Percentiles rank a stretch among this genome's conserved stretches.
These are phyloP conservation scores for Schizothecium vesticola DNA, from an alignment of 495 filamentous ascomycete species.

Conservation along the genomic window DNA sequence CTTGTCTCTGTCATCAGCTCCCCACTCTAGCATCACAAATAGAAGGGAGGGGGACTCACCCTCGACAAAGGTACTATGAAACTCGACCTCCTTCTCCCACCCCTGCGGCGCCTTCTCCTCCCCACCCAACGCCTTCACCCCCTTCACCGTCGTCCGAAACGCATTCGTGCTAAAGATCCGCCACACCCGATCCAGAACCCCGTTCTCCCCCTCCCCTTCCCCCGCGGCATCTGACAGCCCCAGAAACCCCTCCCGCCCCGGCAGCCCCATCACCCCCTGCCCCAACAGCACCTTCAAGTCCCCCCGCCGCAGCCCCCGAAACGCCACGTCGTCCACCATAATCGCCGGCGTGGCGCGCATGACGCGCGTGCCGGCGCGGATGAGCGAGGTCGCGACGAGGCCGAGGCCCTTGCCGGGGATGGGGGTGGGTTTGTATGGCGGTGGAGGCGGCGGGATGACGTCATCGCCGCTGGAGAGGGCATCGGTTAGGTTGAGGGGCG, in stretches of 20 bases:
- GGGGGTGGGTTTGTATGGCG: conserved; percentile 19
- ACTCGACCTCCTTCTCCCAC: conserved; percentile 20
- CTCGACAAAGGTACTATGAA: conserved; percentile 29
- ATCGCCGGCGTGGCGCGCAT: conserved; percentile 28
- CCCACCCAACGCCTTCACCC: not conserved
- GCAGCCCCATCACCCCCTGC: conserved; percentile 23
- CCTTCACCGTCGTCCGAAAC: conserved; percentile 21
- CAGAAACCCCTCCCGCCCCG: conserved; percentile 22
- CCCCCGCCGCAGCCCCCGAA: conserved; percentile 15
- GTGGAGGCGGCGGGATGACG: not conserved
- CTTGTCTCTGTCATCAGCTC: conserved; percentile 1
- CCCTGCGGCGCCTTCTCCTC: not conserved
- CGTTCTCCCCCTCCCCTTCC: conserved; percentile 10
- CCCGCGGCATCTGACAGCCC: conserved; percentile 14
- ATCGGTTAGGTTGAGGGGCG: not conserved
- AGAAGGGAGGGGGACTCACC: conserved; percentile 12
- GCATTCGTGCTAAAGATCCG: conserved; percentile 32
- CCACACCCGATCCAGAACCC: conserved; percentile 19
- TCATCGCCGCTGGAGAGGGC: too few relatives aligned
- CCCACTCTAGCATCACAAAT: too few relatives aligned
- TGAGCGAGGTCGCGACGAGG: conserved; percentile 24
- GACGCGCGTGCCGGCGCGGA: conserved; percentile 24
- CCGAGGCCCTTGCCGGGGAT: conserved; percentile 30
- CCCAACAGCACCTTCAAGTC: conserved; percentile 22
- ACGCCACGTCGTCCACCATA: conserved; percentile 31